Evolutionary conservation across 768 basidiomycete genomes (phyloP).

Genomic region (Psilocybe subaeruginosa): DNA sequence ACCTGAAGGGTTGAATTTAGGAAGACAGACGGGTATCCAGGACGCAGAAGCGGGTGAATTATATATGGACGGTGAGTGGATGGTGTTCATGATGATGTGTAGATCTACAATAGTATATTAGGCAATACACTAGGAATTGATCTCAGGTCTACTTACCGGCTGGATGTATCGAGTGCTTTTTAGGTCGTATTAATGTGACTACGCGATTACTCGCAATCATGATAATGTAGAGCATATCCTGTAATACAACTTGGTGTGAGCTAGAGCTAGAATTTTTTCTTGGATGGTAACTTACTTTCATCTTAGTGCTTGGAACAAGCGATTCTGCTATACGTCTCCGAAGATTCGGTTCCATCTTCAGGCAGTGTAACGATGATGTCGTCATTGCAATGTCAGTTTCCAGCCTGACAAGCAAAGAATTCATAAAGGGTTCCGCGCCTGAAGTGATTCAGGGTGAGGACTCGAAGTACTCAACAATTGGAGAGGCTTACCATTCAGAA

Average conservation of each 20-base stretch:
- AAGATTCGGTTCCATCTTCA: constrained; percentile 70
- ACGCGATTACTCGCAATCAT: constrained; percentile 80
- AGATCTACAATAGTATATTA: constrained; percentile 57
- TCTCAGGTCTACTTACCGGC: constrained; percentile 54
- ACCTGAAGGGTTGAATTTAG: constrained; percentile 87
- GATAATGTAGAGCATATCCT: constrained; percentile 93
- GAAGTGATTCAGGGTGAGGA: not conserved
- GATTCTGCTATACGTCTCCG: constrained; percentile 79
- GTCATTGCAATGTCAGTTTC: constrained; percentile 84
- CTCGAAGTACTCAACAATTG: not conserved
- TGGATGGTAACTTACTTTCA: constrained; percentile 55
- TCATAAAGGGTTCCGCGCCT: constrained; percentile 86
- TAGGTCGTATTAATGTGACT: constrained; percentile 86
- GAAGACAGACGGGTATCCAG: constrained; percentile 96
- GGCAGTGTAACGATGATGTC: constrained; percentile 79
- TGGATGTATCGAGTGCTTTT: constrained; percentile 94
- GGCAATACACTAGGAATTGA: not conserved
- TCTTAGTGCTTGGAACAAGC: constrained; percentile 79
- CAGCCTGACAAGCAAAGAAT: constrained; percentile 67
- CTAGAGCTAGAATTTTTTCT: not conserved
- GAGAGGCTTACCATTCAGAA: constrained; percentile 58
- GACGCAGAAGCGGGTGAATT: constrained; percentile 82
- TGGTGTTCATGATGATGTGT: constrained; percentile 90
- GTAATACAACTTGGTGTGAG: not conserved
- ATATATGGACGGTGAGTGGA: constrained; percentile 78